Conservation (phyloP, 2,329 filamentous ascomycete species). For the Fusarium piperis region DNA sequence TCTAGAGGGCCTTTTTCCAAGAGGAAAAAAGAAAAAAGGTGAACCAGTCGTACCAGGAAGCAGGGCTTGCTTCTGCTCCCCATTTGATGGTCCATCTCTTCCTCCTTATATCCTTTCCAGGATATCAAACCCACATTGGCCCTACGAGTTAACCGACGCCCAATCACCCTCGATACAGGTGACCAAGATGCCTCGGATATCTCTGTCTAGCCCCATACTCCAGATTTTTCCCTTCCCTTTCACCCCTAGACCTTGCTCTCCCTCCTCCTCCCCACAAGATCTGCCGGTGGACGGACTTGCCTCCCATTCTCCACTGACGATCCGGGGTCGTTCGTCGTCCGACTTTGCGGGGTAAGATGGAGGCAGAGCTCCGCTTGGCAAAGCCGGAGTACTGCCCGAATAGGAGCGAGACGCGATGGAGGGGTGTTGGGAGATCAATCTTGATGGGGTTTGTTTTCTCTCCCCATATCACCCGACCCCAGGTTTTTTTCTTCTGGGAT, state of each 20-base stretch:
- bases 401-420: constrained; percentile 37
- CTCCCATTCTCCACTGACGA: constrained; percentile 9
- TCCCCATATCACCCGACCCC: background rate
- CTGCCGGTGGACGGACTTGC: constrained; percentile 19
- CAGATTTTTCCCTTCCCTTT: background rate
- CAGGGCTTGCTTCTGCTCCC: background rate
- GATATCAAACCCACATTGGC: background rate
- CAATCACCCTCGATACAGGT: constrained; percentile 26
- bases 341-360: constrained; percentile 41
- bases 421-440: background rate
- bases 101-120: background rate
- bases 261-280: constrained; percentile 36
- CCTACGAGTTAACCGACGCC: constrained; percentile 13
- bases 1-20: background rate
- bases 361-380: constrained; percentile 21
- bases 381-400: constrained; percentile 37
- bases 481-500: background rate
- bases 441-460: background rate
- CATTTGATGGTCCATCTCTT: constrained; percentile 7
- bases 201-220: background rate
- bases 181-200: constrained; percentile 39
- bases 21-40: background rate
- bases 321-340: constrained; percentile 25
- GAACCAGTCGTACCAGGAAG: background rate
- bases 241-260: background rate